Evolutionary conservation across 208 protist genomes (phyloP), one percentile per base, ranked within the genome.

Genomic region (Porcisia deanei): DNA sequence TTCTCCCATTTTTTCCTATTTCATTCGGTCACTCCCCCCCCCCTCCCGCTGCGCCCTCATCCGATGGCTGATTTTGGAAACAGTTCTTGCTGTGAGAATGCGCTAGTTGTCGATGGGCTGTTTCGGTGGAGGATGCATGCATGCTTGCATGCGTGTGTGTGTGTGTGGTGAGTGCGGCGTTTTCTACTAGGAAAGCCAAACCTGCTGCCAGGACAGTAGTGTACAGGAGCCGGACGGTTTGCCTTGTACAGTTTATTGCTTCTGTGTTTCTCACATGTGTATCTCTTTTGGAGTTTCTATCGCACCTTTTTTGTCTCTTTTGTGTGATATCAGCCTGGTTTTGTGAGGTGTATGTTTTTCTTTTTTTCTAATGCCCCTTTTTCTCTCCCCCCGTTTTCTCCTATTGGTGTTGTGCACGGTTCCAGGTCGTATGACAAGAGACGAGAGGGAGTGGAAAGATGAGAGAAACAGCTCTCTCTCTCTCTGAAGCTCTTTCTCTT

Each of bases 41-140:
- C 18, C 71, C 9, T 61, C 66, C 55, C 34, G 67, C 12, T 74
- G 41, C 22, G 39, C 47, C 41, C 41, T 67, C 63, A 49, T 67
- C 22, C 63, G 25, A 39, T 18, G 63, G 25, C 18, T 67, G 63
- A 49, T 34, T n/a, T 16, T 30, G 30, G 41, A 20, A n/a, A 30
- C 7, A 37, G 10, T n/a, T 49, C 22, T 49, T 67, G 22, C 34
- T 47, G 47, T 12, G 25, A 47, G 63, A 30, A 20, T 37, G 63
- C 63, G 22, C 22, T n/a, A 14, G 63, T 34, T 49, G 41, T 67
- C 6, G 34, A 67, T 25, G 41, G 41, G 4, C 47, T 25, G 63
- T 34, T 49, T 43, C 41, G 41, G 41, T 49, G 41, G 22, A 37
- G 63, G 22, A 14, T 67, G 41, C 41, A 30, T 30, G 30, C 30